These are phyloP conservation scores for Cytospora paraplurivora DNA, from an alignment of 2,329 filamentous ascomycete genomes.

Conservation along the genomic window DNA sequence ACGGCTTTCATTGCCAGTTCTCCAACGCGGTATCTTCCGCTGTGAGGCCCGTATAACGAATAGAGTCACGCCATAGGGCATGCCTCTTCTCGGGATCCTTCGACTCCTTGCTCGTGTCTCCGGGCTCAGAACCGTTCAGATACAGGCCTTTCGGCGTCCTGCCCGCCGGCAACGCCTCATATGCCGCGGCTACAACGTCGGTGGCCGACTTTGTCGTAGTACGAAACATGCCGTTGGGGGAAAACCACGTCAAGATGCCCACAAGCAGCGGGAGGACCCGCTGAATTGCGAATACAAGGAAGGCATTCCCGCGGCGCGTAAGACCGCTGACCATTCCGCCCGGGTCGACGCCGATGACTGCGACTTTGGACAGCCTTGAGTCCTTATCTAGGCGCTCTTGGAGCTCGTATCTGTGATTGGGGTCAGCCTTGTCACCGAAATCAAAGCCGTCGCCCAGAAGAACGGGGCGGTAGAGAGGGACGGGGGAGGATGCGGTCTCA, in stretches of 20 bases:
- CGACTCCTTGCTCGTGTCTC: too few relatives aligned
- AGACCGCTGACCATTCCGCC: conserved; percentile 37
- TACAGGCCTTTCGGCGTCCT: too few relatives aligned
- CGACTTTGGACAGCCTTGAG: conserved; percentile 35
- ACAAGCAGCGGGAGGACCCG: background rate
- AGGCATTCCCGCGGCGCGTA: conserved; percentile 22
- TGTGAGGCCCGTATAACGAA: too few relatives aligned
- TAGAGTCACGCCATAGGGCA: too few relatives aligned
- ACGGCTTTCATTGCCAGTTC: too few relatives aligned
- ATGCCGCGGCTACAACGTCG: background rate
- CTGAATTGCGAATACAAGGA: too few relatives aligned
- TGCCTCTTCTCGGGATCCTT: too few relatives aligned
- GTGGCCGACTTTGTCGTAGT: background rate
- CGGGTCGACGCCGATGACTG: conserved; percentile 39
- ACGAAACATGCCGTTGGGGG: background rate
- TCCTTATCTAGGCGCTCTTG: conserved; percentile 35
- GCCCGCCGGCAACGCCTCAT: background rate
- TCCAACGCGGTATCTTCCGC: too few relatives aligned
- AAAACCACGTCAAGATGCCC: background rate
- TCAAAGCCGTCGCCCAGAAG: conserved; percentile 19
- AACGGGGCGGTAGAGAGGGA: too few relatives aligned
- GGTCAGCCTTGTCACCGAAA: conserved; percentile 24
- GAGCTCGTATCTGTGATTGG: conserved; percentile 31
- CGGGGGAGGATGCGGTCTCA: too few relatives aligned
- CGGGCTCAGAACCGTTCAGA: too few relatives aligned